Conservation (phyloP, 2,329 filamentous ascomycete genomes). For the Hyphodiscus sp. region DNA sequence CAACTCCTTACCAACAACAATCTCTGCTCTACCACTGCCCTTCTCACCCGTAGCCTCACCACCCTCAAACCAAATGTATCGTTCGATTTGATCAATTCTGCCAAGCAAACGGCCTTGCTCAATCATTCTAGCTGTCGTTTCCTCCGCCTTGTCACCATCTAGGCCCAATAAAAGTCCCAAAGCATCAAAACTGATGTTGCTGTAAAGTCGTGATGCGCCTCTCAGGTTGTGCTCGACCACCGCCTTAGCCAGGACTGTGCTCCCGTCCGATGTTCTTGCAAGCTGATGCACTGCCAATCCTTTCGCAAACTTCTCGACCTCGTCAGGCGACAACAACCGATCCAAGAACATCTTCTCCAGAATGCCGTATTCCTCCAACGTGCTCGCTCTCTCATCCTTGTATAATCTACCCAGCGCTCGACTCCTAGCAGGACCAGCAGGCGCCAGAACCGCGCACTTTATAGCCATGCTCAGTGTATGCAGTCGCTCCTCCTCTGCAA, state of each 20-base stretch:
- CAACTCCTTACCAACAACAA: conserved; percentile 62
- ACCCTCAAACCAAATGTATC: conserved; percentile 78
- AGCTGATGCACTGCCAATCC: conserved; percentile 82
- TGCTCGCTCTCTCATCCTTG: conserved; percentile 79
- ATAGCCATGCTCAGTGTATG: conserved; percentile 82
- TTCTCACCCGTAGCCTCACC: conserved; percentile 64
- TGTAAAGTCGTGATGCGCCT: conserved; percentile 72
- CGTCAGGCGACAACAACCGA: conserved; percentile 69
- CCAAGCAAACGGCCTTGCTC: conserved; percentile 85
- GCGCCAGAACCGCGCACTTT: conserved; percentile 86
- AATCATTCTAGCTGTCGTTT: conserved; percentile 90
- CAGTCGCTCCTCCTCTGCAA: conserved; percentile 83
- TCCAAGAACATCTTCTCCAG: conserved; percentile 98
- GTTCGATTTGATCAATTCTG: conserved; percentile 88
- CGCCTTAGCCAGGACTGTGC: conserved; percentile 86
- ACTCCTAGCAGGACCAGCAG: conserved; percentile 79
- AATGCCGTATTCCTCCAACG: conserved; percentile 76
- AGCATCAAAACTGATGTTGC: conserved; percentile 69
- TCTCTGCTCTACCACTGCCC: conserved; percentile 58
- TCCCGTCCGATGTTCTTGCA: conserved; percentile 81
- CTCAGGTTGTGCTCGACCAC: conserved; percentile 95
- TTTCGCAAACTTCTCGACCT: conserved; percentile 80
- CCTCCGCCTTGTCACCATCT: conserved; percentile 74
- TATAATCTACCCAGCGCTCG: conserved; percentile 77
- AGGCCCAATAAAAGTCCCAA: conserved; percentile 74